Conservation (phyloP, 176 grass and related monocot species). For the Eremochloa ophiuroides region DNA sequence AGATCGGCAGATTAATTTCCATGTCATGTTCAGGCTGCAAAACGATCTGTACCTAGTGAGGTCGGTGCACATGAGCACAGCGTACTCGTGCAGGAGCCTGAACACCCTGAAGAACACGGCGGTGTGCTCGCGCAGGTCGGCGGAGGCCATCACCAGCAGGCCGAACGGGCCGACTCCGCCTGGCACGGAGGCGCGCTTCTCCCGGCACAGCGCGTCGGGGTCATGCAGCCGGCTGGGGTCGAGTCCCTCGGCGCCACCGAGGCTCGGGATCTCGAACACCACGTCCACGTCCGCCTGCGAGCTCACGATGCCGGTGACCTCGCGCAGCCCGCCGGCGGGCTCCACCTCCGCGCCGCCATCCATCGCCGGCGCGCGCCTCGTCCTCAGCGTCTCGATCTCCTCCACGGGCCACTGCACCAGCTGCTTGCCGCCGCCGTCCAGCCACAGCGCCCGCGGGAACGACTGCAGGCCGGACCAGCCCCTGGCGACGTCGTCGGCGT, state of each 20-base stretch:
- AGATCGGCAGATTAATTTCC: not conserved
- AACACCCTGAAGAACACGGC: constrained; percentile 59
- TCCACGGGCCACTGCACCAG: constrained; percentile 72
- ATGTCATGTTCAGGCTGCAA: not conserved
- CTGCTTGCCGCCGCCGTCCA: constrained; percentile 40
- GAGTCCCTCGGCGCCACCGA: constrained; percentile 29
- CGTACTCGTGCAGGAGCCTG: constrained; percentile 19
- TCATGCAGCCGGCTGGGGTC: constrained; percentile 34
- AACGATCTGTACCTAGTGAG: constrained; percentile 31
- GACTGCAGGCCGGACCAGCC: constrained; percentile 65
- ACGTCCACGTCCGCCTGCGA: constrained; percentile 61
- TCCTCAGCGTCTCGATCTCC: constrained; percentile 55
- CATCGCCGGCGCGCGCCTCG: not conserved
- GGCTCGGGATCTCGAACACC: constrained; percentile 35
- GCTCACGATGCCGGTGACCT: constrained; percentile 36
- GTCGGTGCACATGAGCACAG: constrained; percentile 67
- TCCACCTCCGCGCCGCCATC: not conserved
- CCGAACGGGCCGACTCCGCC: constrained; percentile 63
- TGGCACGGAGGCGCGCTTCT: constrained; percentile 2
- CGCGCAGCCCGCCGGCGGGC: constrained; percentile 1
- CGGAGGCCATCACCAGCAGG: constrained; percentile 46
- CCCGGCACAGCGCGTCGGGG: constrained; percentile 33
- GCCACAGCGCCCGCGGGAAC: constrained; percentile 57
- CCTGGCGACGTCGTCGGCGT: constrained; percentile 31
- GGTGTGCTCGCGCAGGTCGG: constrained; percentile 48